Evolutionary conservation across 192 early-diverging fungal genomes (phyloP).

Genomic region (Coemansia umbellata): DNA sequence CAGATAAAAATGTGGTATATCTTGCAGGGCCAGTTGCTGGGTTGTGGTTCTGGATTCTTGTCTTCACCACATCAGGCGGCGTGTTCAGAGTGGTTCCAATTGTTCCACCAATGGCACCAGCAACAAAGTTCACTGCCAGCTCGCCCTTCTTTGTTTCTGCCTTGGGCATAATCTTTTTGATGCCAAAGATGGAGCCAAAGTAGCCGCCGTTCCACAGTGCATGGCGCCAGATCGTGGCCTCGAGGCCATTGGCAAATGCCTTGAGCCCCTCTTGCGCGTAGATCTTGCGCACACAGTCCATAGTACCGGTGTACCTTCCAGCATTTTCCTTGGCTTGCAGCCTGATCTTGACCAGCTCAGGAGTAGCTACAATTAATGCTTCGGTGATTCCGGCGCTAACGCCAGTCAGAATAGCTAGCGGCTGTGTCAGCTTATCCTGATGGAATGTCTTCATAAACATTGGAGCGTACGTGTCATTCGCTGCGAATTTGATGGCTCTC

Average conservation of each 20-base stretch:
- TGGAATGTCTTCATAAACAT: slow-evolving; percentile 70
- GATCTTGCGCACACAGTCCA: slow-evolving; percentile 78
- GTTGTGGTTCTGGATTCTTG: slow-evolving; percentile 86
- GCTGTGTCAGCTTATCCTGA: slow-evolving; percentile 68
- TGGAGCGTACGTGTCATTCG: slow-evolving; percentile 82
- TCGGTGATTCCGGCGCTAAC: slow-evolving; percentile 90
- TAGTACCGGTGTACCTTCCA: slow-evolving; percentile 78
- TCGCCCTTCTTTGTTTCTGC: slow-evolving; percentile 73
- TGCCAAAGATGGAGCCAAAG: slow-evolving; percentile 76
- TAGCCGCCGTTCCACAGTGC: slow-evolving; percentile 97
- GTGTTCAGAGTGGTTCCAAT: slow-evolving; percentile 92
- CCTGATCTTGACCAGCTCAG: slow-evolving; percentile 94
- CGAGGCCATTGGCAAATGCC: slow-evolving; percentile 87
- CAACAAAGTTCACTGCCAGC: slow-evolving; percentile 81
- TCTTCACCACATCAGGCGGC: slow-evolving; percentile 96
- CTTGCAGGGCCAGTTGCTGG: slow-evolving; percentile 62
- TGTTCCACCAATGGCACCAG: slow-evolving; percentile 89
- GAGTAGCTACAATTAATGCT: slow-evolving; percentile 83
- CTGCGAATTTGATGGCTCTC: slow-evolving; percentile 94
- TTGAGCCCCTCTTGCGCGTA: slow-evolving; percentile 72
- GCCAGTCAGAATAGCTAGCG: slow-evolving; percentile 79
- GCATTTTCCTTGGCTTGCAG: slow-evolving; percentile 89
- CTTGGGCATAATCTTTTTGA: slow-evolving; percentile 75
- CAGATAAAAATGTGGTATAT: slow-evolving; percentile 87
- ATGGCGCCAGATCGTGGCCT: slow-evolving; percentile 92